Evolutionary conservation across 192 early-diverging fungal genomes (phyloP).

Genomic region (Podochytrium sp.): DNA sequence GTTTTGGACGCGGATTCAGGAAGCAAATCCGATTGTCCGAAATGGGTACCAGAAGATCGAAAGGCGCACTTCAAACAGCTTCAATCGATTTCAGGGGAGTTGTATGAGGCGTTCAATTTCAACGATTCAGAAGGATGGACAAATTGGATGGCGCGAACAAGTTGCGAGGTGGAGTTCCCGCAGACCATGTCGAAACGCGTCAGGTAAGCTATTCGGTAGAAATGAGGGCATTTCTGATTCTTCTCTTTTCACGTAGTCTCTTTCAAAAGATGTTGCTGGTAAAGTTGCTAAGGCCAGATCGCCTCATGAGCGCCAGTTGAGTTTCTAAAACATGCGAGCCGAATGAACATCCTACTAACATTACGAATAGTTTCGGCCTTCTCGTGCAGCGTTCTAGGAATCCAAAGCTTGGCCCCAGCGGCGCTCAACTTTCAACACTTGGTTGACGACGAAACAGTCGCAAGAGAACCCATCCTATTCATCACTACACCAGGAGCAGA

Average conservation of each 20-base stretch:
- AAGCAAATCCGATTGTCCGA: conserved; percentile 34
- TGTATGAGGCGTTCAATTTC: conserved; percentile 39
- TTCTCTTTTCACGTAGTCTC: conserved; percentile 32
- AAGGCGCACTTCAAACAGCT: conserved; percentile 25
- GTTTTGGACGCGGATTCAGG: conserved; percentile 39
- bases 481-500: conserved; percentile 66
- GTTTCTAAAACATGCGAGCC: no score
- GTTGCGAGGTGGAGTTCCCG: conserved; percentile 44
- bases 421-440: conserved; percentile 46
- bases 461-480: conserved; percentile 58
- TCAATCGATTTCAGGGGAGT: conserved; percentile 21
- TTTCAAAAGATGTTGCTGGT: conserved; percentile 59
- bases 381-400: conserved; percentile 38
- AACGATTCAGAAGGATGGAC: conserved; percentile 44
- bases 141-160: conserved; percentile 43
- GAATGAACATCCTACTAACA: background rate
- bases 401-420: conserved; percentile 45
- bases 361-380: conserved; percentile 44
- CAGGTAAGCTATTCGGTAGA: conserved; percentile 32
- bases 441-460: conserved; percentile 46
- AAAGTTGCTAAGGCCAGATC: conserved; percentile 57
- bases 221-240: background rate
- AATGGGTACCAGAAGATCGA: conserved; percentile 54
- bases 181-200: conserved; percentile 21
- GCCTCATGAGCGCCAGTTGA: conserved; percentile 51